A percentile compares a stretch with the other conserved stretches of the same genome.
These are phyloP conservation scores for Plasmodium coatneyi DNA, from an alignment of 169 alveolate genomes.

Conservation along the genomic window DNA sequence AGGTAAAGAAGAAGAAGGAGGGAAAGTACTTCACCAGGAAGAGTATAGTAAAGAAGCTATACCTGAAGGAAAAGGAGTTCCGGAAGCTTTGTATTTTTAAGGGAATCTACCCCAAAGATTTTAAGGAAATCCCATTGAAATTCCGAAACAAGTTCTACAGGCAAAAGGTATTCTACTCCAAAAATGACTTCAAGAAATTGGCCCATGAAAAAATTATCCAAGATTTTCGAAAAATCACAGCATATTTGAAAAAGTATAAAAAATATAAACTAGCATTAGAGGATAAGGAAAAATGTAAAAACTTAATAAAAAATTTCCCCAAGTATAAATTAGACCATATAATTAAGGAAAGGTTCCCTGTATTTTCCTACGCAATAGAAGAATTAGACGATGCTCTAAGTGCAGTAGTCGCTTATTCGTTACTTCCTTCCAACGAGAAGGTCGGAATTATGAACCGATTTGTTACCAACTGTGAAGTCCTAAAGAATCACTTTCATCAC, in stretches of 20 bases:
- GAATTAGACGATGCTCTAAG: constrained; percentile 98
- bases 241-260: constrained; percentile 91
- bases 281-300: constrained; percentile 90
- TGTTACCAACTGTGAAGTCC: background rate
- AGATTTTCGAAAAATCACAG: constrained; percentile 89
- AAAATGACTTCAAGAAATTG: constrained; percentile 92
- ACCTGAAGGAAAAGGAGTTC: constrained; percentile 93
- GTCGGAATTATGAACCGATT: constrained; percentile 7
- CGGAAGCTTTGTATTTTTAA: constrained; percentile 98
- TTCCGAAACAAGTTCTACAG: constrained; percentile 86
- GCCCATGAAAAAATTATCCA: constrained; percentile 93
- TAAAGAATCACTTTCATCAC: constrained; percentile 42
- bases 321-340: constrained; percentile 93
- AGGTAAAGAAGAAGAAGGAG: constrained; percentile 88
- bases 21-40: constrained; percentile 94
- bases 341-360: constrained; percentile 97
- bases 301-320: constrained; percentile 90
- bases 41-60: constrained; percentile 92
- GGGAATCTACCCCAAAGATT: constrained; percentile 99
- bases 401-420: constrained; percentile 88
- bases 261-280: constrained; percentile 92
- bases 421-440: constrained; percentile 7
- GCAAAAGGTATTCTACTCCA: constrained; percentile 87
- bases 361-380: constrained; percentile 95
- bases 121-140: constrained; percentile 92